phyloP scores from a whole-genome alignment of 2,329 filamentous ascomycete genomes.

The Hymenoscyphus occultus region DNA sequence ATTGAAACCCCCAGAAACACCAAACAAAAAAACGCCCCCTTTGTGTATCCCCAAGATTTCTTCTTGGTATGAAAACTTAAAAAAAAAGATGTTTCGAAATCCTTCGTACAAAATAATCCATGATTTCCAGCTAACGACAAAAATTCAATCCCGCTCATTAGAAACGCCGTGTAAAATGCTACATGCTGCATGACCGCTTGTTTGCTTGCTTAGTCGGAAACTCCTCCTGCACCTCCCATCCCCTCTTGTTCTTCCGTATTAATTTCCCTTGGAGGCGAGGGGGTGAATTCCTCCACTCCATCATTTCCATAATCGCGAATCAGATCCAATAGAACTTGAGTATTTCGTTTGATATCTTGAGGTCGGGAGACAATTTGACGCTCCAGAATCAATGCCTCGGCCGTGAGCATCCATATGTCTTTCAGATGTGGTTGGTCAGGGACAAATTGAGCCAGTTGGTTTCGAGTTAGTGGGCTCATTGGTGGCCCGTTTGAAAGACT shows the following conservation, averaged over 20 bases:
- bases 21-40: not conserved
- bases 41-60: constrained; percentile 6
- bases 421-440: constrained; percentile 56
- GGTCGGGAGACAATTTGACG: constrained; percentile 56
- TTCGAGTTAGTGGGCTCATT: constrained; percentile 53
- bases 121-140: too few relatives aligned
- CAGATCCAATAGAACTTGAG: constrained; percentile 60
- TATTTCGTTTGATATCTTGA: constrained; percentile 61
- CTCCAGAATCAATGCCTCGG: constrained; percentile 59
- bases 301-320: constrained; percentile 59
- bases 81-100: not conserved
- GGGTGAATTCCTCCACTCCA: constrained; percentile 57
- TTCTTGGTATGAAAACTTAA: not conserved
- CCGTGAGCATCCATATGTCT: constrained; percentile 61
- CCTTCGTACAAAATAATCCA: not conserved
- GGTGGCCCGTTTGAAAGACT: constrained; percentile 60
- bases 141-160: too few relatives aligned
- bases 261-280: constrained; percentile 18
- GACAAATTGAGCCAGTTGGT: constrained; percentile 50
- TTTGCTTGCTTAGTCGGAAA: constrained; percentile 31
- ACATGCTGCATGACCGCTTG: constrained; percentile 20
- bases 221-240: constrained; percentile 21
- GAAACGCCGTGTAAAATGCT: not conserved
- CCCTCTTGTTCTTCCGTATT: constrained; percentile 25
- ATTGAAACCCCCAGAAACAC: not conserved